Percentiles rank a stretch among this genome's conserved stretches.
phyloP scores from a whole-genome alignment of 129 eudicot genomes.

The Apium graveolens region DNA sequence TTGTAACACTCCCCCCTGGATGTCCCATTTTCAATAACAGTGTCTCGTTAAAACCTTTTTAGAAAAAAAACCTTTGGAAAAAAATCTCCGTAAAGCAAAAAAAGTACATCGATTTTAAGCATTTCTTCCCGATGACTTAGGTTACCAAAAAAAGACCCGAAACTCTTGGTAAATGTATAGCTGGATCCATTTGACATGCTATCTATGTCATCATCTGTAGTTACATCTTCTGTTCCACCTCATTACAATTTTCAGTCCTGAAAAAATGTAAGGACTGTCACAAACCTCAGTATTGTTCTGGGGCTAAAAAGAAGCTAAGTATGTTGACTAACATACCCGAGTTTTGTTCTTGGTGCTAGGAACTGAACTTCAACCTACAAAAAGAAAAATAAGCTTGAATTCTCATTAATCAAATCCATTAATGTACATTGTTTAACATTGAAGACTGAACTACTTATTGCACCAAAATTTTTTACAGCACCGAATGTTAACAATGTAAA shows the following conservation, averaged over 20 bases:
- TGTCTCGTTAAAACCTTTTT: too few species aligned
- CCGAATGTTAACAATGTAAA: constrained; percentile 13
- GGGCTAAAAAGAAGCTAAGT: not conserved
- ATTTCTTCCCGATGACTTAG: constrained; percentile 34
- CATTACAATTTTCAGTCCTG: constrained; percentile 27
- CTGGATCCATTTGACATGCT: constrained; percentile 49
- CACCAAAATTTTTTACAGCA: not conserved
- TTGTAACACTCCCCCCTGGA: too few species aligned
- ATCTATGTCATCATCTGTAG: constrained; percentile 42
- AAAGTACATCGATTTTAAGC: too few species aligned
- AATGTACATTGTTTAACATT: not conserved
- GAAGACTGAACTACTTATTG: not conserved
- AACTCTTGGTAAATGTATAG: constrained; percentile 34
- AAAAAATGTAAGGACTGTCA: constrained; percentile 11
- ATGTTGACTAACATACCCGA: constrained; percentile 38
- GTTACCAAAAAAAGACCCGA: constrained; percentile 35
- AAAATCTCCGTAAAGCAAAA: too few species aligned
- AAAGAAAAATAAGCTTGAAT: not conserved
- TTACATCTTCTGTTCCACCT: constrained; percentile 36
- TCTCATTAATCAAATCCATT: not conserved
- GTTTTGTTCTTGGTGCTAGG: constrained; percentile 43
- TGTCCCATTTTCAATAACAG: too few species aligned
- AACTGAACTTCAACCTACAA: constrained; percentile 60
- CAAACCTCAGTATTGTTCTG: constrained; percentile 3
- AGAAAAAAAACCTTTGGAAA: too few species aligned